These are phyloP conservation scores for Striga hermonthica DNA, from an alignment of 305 asterid genomes.

Conservation along the genomic window DNA sequence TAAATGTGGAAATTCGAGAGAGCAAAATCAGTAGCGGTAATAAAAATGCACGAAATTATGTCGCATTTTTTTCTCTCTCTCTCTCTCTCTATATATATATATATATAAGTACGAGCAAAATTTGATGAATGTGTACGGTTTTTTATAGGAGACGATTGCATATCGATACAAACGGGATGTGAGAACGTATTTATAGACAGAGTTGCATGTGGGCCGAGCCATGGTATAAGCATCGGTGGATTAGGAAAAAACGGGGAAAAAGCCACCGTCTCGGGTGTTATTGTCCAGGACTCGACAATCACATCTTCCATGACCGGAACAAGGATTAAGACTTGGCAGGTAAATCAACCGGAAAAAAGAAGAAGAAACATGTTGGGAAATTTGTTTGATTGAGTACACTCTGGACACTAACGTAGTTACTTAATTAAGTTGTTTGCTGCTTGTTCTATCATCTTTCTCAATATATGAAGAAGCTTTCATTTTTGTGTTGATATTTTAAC, in stretches of 20 bases:
- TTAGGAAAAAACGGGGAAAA: conserved; percentile 41
- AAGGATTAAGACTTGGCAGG: conserved; percentile 60
- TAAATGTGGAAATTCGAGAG: conserved; percentile 40
- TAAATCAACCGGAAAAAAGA: too few relatives aligned
- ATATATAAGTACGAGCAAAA: background rate
- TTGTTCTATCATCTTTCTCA: too few relatives aligned
- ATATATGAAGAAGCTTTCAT: too few relatives aligned
- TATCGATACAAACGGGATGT: conserved; percentile 58
- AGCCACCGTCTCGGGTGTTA: conserved; percentile 49
- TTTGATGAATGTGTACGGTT: background rate
- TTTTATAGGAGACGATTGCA: conserved; percentile 52
- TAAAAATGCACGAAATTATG: background rate
- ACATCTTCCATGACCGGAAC: conserved; percentile 39
- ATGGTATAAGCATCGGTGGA: conserved; percentile 55
- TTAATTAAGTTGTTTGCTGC: too few relatives aligned
- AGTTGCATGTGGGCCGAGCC: conserved; percentile 55
- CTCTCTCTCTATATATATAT: too few relatives aligned
- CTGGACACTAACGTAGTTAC: too few relatives aligned
- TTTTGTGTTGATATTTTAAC: background rate
- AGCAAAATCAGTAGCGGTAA: conserved; percentile 45
- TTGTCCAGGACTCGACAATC: conserved; percentile 39
- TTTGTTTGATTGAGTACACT: background rate
- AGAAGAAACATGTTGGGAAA: too few relatives aligned
- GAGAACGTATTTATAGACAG: conserved; percentile 33
- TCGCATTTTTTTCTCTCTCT: background rate